Conservation (phyloP, 2,329 filamentous ascomycete genomes). For the Lachnellula subtilissima region DNA sequence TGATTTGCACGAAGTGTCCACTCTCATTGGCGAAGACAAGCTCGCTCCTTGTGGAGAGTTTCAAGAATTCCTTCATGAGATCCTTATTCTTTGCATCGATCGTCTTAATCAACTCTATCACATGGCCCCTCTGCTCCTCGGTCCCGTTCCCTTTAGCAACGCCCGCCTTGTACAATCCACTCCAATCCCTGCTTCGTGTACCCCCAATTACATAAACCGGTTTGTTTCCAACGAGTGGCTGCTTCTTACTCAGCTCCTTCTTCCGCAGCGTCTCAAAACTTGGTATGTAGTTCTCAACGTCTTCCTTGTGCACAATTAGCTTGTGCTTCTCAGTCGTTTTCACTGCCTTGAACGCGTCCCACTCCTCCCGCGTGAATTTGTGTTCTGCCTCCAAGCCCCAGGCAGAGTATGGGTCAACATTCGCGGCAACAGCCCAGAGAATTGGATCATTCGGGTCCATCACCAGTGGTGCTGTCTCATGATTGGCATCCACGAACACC, state of each 20-base stretch:
- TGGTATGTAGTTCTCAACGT: conserved; percentile 6
- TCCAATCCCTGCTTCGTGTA: conserved; percentile 27
- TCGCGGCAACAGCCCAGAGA: conserved; percentile 1
- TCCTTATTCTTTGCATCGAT: conserved; percentile 18
- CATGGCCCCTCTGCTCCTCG: conserved; percentile 28
- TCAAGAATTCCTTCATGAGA: conserved; percentile 29
- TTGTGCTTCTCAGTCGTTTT: conserved; percentile 17
- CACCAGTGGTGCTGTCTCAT: conserved; percentile 15
- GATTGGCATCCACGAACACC: conserved; percentile 21
- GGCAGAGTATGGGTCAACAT: conserved; percentile 1
- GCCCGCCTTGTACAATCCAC: conserved; percentile 29
- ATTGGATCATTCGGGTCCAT: conserved; percentile 7
- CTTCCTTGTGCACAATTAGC: conserved; percentile 6
- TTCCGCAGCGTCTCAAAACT: conserved; percentile 29
- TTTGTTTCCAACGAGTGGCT: conserved; percentile 25
- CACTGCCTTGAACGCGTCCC: conserved; percentile 4
- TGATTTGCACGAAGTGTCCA: conserved; percentile 35
- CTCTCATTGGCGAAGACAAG: conserved; percentile 30
- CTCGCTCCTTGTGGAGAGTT: conserved; percentile 28
- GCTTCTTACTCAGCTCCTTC: conserved; percentile 25
- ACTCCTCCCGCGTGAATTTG: conserved; percentile 14
- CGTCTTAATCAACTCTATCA: conserved; percentile 7
- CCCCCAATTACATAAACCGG: conserved; percentile 17
- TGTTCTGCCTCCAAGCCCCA: conserved; percentile 3
- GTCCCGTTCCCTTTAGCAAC: conserved; percentile 33